Percentiles rank a stretch among this genome's conserved stretches.
phyloP scores from a whole-genome alignment of 768 basidiomycete species.

The Lyophyllum shimeji region DNA sequence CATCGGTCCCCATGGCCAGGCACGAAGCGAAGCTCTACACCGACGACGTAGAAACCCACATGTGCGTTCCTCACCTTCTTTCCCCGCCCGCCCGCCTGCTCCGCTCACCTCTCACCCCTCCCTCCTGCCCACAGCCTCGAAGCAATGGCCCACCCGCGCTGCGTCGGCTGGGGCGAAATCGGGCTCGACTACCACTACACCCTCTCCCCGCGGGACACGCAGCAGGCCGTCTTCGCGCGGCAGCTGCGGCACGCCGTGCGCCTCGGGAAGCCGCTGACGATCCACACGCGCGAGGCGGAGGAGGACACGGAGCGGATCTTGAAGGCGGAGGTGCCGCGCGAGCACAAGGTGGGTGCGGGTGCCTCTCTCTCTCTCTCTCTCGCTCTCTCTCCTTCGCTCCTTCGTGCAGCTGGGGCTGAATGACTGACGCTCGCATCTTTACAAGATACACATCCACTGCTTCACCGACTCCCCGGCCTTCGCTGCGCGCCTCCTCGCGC shows the following conservation, averaged over 20 bases:
- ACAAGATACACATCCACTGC: conserved; percentile 87
- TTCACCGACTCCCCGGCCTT: conserved; percentile 83
- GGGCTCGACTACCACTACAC: conserved; percentile 87
- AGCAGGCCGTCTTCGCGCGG: conserved; percentile 62
- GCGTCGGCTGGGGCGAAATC: conserved; percentile 89
- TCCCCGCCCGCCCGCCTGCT: not conserved
- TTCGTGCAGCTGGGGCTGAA: too few species aligned
- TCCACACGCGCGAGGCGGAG: conserved; percentile 86
- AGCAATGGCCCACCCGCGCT: conserved; percentile 78
- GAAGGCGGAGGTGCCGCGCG: conserved; percentile 70
- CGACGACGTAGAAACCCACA: conserved; percentile 64
- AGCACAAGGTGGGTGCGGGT: conserved; percentile 67
- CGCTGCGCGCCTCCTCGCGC: conserved; percentile 64
- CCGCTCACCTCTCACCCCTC: not conserved
- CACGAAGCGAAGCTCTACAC: conserved; percentile 73
- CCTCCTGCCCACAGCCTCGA: conserved; percentile 48
- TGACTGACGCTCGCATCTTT: too few species aligned
- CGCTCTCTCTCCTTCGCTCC: not conserved
- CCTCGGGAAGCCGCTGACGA: conserved; percentile 76
- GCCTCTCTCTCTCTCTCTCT: too few species aligned
- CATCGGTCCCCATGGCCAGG: conserved; percentile 27
- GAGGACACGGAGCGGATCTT: conserved; percentile 78
- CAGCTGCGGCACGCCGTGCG: conserved; percentile 70
- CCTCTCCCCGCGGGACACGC: conserved; percentile 67
- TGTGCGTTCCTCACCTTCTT: conserved; percentile 40